Evolutionary conservation across 2,329 filamentous ascomycete genomes (phyloP).

Genomic region (Hypoxylon sp.): DNA sequence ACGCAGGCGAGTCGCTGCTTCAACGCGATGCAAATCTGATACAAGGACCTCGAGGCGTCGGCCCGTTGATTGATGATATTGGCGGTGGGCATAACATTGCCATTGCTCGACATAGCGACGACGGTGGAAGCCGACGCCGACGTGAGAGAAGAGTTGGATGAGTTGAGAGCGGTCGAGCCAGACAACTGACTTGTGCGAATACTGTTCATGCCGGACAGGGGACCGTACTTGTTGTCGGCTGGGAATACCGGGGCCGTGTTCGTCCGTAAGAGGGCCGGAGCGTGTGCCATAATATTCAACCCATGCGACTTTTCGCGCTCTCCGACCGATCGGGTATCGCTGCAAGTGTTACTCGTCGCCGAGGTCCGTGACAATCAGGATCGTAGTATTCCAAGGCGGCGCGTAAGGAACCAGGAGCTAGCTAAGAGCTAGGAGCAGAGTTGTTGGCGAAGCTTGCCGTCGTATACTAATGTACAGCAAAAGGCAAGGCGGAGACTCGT

Average conservation of each 20-base stretch:
- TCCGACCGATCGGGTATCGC: slow-evolving; percentile 10
- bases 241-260: slow-evolving; percentile 65
- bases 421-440: slow-evolving; percentile 8
- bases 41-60: slow-evolving; percentile 89
- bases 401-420: neutral
- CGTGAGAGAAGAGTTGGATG: slow-evolving; percentile 58
- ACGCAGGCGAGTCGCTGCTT: slow-evolving; percentile 83
- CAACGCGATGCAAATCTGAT: slow-evolving; percentile 90
- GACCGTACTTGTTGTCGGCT: slow-evolving; percentile 56
- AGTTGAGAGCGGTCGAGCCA: slow-evolving; percentile 63
- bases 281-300: slow-evolving; percentile 62
- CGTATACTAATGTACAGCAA: slow-evolving; percentile 8
- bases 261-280: slow-evolving; percentile 63
- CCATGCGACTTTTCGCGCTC: slow-evolving; percentile 39
- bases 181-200: slow-evolving; percentile 69
- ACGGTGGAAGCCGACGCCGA: slow-evolving; percentile 57
- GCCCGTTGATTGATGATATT: slow-evolving; percentile 98
- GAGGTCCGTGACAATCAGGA: neutral
- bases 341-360: slow-evolving; percentile 15
- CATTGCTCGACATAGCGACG: slow-evolving; percentile 53
- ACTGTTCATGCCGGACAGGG: slow-evolving; percentile 59
- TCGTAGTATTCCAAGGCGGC: neutral
- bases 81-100: slow-evolving; percentile 76
- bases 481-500: slow-evolving; percentile 9
- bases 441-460: slow-evolving; percentile 23